phyloP scores from a whole-genome alignment of 345 rosid species.

The Citrus cavaleriei region DNA sequence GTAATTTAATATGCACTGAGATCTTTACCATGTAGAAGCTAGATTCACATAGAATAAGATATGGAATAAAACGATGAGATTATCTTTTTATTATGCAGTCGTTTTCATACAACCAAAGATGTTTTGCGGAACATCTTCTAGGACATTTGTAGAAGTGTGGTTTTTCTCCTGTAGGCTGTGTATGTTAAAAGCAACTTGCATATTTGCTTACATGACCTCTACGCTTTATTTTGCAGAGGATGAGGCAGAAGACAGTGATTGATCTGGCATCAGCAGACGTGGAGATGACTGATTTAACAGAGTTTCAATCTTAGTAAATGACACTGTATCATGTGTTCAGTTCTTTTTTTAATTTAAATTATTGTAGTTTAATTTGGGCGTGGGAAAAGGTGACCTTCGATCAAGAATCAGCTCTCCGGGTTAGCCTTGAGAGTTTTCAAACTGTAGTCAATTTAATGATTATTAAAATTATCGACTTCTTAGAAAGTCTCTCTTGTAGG shows the following conservation, averaged over 20 bases:
- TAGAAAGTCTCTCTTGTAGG: neutral
- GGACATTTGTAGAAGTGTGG: neutral
- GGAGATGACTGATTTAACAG: neutral
- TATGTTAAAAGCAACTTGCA: neutral
- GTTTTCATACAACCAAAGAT: neutral
- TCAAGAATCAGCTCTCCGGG: neutral
- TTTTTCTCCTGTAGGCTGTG: neutral
- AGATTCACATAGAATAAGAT: neutral
- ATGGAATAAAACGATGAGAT: neutral
- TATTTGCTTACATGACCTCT: neutral
- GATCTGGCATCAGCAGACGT: conserved; percentile 8
- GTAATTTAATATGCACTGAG: neutral
- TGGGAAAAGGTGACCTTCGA: conserved; percentile 13
- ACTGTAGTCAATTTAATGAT: neutral
- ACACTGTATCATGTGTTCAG: conserved; percentile 5
- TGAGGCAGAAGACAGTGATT: conserved; percentile 30
- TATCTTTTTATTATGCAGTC: neutral
- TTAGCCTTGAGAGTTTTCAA: too few relatives aligned
- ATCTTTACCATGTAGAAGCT: neutral
- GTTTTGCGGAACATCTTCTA: neutral
- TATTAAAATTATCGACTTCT: neutral
- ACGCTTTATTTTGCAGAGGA: conserved; percentile 24
- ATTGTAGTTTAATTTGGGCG: conserved; percentile 2
- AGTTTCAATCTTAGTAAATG: neutral
- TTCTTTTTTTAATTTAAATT: neutral